A percentile compares a stretch with the other conserved stretches of the same genome.
Conservation (phyloP, 2,329 filamentous ascomycete species). For the Aspergillus versicolor region DNA sequence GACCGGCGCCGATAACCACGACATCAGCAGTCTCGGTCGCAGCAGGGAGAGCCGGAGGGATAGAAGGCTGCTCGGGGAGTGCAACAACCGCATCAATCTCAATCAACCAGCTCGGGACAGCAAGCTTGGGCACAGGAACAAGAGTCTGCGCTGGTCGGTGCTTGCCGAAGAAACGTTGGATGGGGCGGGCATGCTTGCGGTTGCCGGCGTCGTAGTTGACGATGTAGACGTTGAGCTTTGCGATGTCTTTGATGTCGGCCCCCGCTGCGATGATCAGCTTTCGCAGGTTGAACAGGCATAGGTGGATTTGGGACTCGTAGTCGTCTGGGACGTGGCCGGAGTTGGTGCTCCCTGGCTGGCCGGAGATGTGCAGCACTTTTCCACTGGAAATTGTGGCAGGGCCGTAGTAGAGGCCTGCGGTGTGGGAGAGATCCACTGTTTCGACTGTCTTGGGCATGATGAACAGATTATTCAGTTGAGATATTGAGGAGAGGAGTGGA, state of each 20-base stretch:
- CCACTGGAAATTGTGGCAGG: constrained; percentile 13
- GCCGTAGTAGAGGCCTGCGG: constrained; percentile 13
- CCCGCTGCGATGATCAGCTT: constrained; percentile 38
- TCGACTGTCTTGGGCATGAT: background rate
- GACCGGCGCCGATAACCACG: constrained; percentile 41
- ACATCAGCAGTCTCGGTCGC: constrained; percentile 18
- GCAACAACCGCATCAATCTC: constrained; percentile 44
- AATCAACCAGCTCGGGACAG: constrained; percentile 40
- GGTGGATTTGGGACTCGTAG: constrained; percentile 45
- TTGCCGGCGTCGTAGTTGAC: constrained; percentile 44
- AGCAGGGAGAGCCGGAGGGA: background rate
- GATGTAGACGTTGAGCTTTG: constrained; percentile 46
- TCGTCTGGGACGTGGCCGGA: constrained; percentile 35
- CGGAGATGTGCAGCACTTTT: constrained; percentile 23
- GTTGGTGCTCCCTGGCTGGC: constrained; percentile 34
- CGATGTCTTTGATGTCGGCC: constrained; percentile 37
- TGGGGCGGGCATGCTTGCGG: constrained; percentile 37
- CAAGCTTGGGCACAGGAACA: constrained; percentile 44
- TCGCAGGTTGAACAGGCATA: constrained; percentile 40
- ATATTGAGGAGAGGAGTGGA: too few relatives aligned
- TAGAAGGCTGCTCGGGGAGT: background rate
- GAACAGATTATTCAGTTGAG: too few relatives aligned
- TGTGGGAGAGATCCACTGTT: background rate
- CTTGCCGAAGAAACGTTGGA: constrained; percentile 29
- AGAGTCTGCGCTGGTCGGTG: constrained; percentile 47